Base-by-base conservation (phyloP, 2,329 filamentous ascomycete genomes). In the Chaetomiaceae sp. region DNA sequence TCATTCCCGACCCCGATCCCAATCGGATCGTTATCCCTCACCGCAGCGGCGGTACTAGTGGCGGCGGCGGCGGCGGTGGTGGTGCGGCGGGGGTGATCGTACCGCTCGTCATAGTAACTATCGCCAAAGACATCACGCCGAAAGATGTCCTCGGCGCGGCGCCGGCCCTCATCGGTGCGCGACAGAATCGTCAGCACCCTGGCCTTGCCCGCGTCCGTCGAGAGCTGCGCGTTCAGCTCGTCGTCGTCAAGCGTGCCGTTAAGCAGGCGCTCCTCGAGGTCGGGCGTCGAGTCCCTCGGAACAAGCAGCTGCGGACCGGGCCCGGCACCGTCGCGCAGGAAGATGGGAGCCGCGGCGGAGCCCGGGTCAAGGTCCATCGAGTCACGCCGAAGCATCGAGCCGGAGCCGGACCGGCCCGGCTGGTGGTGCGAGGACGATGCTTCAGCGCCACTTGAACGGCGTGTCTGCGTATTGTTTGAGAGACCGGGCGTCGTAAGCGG, bases 101-200 rank as follows among this genome's bases (percentile, higher is more conserved):
- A n/a, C n/a, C n/a, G n/a, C n/a, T n/a, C n/a, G n/a, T 54, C 51
- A 11, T 47, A 25, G 53, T 51, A 37, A 20, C 57, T n/a, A 47
- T 58, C 55, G 42, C 68, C 70, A 75, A 78, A 82, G 2, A 79
- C 69, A 47, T 75, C 73, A 0, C 69, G 63, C 0, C 79, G 79
- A 65, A 76, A 82, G 15, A 81, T 71, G 42, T 74, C 72, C 56
- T 79, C 74, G 0, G 78, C 79, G 40, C 75, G 70, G 45, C 71
- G 71, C n/a, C 76, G 73, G 0, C 78, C 79, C 4, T 67, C 61
- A 37, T 79, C 77, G 1, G 77, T 81, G 38, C 73, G 73, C 12
- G 72, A 67, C 31, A 83, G 65, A 15, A 81, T 77, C 55, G 81
- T 78, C 12, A 82, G 69, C 54, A 76, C 76, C 64, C 76, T 78